Evolutionary conservation across 2,329 filamentous ascomycete species (phyloP).

Genomic region (Pseudocercospora musae): DNA sequence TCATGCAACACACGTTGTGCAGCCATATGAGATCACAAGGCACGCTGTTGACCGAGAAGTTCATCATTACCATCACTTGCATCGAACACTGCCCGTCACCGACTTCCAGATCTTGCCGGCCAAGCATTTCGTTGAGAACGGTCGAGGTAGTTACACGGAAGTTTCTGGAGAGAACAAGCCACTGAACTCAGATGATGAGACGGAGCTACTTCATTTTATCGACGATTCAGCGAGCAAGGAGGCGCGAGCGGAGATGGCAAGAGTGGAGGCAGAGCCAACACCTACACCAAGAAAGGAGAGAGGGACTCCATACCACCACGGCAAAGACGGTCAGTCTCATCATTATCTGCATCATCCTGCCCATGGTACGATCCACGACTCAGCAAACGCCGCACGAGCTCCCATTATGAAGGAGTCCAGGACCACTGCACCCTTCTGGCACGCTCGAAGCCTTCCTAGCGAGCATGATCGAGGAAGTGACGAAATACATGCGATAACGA

Average conservation of each 20-base stretch:
- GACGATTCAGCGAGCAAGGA: background rate
- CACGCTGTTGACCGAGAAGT: conserved; percentile 49
- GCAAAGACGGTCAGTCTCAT: background rate
- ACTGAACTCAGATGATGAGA: background rate
- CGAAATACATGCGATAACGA: background rate
- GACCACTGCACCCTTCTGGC: background rate
- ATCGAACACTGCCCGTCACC: conserved; percentile 52
- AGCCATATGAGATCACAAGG: conserved; percentile 10
- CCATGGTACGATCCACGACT: background rate
- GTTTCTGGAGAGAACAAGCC: conserved; percentile 4
- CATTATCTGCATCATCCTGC: background rate
- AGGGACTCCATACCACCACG: background rate
- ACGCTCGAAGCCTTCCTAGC: background rate
- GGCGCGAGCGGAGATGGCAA: background rate
- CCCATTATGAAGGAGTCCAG: background rate
- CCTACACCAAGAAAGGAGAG: background rate
- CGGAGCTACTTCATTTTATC: background rate
- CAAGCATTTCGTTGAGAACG: conserved; percentile 47
- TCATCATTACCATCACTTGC: conserved; percentile 52
- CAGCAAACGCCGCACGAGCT: background rate
- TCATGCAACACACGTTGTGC: conserved; percentile 10
- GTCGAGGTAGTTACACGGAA: conserved; percentile 8
- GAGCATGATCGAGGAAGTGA: background rate
- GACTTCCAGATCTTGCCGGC: conserved; percentile 53
- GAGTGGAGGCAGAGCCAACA: background rate